Percentiles rank a stretch among this genome's conserved stretches.
phyloP scores from a whole-genome alignment of 768 basidiomycete genomes.

The Amanita rubescens region DNA sequence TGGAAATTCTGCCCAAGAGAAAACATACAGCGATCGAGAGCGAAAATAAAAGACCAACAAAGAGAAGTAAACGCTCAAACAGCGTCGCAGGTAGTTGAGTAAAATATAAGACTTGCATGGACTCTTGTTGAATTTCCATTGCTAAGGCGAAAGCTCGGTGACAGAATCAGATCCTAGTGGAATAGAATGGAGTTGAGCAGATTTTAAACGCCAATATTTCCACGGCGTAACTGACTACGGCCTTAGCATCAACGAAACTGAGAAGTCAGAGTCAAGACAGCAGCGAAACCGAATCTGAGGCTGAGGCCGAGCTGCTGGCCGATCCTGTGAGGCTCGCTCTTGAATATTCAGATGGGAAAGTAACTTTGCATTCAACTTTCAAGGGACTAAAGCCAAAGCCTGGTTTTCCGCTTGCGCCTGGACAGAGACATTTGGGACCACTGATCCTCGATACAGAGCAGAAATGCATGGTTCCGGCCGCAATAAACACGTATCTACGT shows the following conservation, averaged over 20 bases:
- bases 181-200: slow-evolving; percentile 1
- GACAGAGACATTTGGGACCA: slow-evolving; percentile 35
- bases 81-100: neutral
- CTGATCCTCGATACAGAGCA: slow-evolving; percentile 42
- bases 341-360: neutral
- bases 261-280: neutral
- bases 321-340: slow-evolving; percentile 16
- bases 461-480: slow-evolving; percentile 47
- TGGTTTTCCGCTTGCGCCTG: slow-evolving; percentile 40
- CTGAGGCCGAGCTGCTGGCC: slow-evolving; percentile 21
- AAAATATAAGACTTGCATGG: slow-evolving; percentile 6
- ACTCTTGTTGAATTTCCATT: slow-evolving; percentile 2
- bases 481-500: slow-evolving; percentile 83
- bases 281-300: slow-evolving; percentile 16
- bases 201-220: neutral
- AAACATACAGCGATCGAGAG: neutral
- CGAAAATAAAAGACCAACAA: slow-evolving; percentile 8
- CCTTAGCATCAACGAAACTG: neutral
- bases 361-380: slow-evolving; percentile 13
- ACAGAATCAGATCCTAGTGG: slow-evolving; percentile 38
- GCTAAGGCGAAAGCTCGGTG: slow-evolving; percentile 21
- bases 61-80: slow-evolving; percentile 4
- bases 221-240: neutral
- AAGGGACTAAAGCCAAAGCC: slow-evolving; percentile 45
- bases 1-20: slow-evolving; percentile 1